Percentiles rank a stretch among this genome's conserved stretches.
Conservation (phyloP, 73 alveolate genomes). For the Blepharisma japonicum region DNA sequence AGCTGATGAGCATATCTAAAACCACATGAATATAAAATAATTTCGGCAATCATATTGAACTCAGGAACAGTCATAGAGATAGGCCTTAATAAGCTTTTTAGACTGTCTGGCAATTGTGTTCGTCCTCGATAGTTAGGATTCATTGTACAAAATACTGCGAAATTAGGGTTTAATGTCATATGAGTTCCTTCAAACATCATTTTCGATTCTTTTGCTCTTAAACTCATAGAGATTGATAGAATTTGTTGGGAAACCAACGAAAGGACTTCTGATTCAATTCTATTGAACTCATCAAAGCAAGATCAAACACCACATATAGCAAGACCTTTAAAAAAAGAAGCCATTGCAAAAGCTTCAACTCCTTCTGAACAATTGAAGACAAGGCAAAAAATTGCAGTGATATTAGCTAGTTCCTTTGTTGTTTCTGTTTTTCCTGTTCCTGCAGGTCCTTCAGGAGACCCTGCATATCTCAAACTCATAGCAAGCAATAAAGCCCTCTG, state of each 20-base stretch:
- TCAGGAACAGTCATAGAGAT: constrained; percentile 99
- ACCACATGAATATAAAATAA: constrained; percentile 71
- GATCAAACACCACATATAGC: constrained; percentile 90
- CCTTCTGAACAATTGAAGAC: constrained; percentile 77
- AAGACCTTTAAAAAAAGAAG: constrained; percentile 98
- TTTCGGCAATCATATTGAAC: constrained; percentile 90
- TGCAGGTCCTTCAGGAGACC: constrained; percentile 83
- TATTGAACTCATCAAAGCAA: constrained; percentile 77
- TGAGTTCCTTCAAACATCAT: constrained; percentile 85
- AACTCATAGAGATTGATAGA: constrained; percentile 77
- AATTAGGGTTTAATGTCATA: constrained; percentile 67
- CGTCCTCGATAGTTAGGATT: constrained; percentile 98
- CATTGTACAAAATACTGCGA: constrained; percentile 97
- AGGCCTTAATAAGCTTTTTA: constrained; percentile 95
- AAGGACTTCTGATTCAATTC: constrained; percentile 80
- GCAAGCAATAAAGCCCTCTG: constrained; percentile 80
- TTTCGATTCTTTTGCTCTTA: constrained; percentile 33
- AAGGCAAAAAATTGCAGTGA: constrained; percentile 82
- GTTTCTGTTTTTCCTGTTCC: constrained; percentile 97
- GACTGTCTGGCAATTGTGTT: constrained; percentile 97
- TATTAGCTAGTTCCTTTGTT: constrained; percentile 96
- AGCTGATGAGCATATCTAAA: constrained; percentile 62
- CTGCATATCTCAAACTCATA: constrained; percentile 73
- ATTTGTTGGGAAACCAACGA: constrained; percentile 96
- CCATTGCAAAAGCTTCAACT: constrained; percentile 88